phyloP scores from a whole-genome alignment of 768 basidiomycete species.

The Ramaria sp. region DNA sequence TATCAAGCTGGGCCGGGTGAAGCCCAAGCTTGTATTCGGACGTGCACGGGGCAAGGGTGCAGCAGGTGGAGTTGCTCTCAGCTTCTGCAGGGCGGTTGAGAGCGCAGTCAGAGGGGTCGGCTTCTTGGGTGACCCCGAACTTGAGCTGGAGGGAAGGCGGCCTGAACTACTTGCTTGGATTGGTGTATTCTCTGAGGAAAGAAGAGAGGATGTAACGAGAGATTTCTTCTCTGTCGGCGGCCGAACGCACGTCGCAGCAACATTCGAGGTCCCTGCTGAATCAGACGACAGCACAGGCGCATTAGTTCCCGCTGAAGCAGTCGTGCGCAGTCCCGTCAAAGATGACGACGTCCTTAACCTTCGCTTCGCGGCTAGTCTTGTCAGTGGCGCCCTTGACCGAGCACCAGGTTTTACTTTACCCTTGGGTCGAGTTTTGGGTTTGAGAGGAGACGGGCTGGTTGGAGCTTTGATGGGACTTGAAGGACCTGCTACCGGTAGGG shows the following conservation, averaged over 20 bases:
- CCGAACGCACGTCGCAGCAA: not conserved
- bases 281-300: not conserved
- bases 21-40: not conserved
- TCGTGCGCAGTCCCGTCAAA: not conserved
- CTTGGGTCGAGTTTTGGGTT: not conserved
- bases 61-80: not conserved
- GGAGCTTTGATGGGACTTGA: not conserved
- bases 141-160: not conserved
- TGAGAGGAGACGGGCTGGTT: not conserved
- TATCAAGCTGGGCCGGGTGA: not conserved
- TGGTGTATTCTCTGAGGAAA: not conserved
- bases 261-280: not conserved
- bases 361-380: slow-evolving; percentile 4
- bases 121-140: not conserved
- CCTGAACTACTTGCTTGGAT: not conserved
- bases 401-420: not conserved
- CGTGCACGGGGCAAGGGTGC: not conserved
- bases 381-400: not conserved
- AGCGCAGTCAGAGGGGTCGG: slow-evolving; percentile 6
- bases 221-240: not conserved
- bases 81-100: slow-evolving; percentile 3
- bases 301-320: not conserved
- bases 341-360: not conserved
- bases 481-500: not conserved
- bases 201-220: not conserved